phyloP scores from a whole-genome alignment of 192 early-diverging fungal genomes.

The Coemansia sp. region DNA sequence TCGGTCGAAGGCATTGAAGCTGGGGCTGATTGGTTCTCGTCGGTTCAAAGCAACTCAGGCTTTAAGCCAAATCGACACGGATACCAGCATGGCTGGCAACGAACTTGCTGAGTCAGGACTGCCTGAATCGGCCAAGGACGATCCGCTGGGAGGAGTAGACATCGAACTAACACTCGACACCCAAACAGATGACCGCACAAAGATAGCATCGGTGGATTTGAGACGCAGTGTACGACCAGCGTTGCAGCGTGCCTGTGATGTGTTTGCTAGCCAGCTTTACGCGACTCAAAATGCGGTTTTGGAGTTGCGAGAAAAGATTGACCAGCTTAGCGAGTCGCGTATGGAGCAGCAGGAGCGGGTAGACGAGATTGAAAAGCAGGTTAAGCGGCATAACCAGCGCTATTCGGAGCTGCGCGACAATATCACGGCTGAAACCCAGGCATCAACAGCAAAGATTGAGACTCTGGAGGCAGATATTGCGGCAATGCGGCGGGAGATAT shows the following conservation, averaged over 20 bases:
- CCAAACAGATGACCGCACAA: conserved; percentile 37
- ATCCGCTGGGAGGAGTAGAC: conserved; percentile 40
- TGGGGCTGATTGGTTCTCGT: conserved; percentile 44
- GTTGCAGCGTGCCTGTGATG: conserved; percentile 45
- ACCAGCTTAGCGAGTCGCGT: conserved; percentile 45
- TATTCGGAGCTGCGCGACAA: conserved; percentile 45
- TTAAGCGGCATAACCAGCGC: conserved; percentile 41
- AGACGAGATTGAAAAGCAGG: conserved; percentile 50
- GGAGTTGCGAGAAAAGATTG: conserved; percentile 40
- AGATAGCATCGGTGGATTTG: conserved; percentile 48
- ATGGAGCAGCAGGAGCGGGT: conserved; percentile 49
- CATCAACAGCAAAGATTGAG: conserved; percentile 46
- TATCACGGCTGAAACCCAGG: conserved; percentile 39
- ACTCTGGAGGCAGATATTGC: conserved; percentile 49
- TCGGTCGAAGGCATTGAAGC: conserved; percentile 40
- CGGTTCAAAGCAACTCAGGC: conserved; percentile 3
- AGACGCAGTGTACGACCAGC: conserved; percentile 44
- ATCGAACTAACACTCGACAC: conserved; percentile 42
- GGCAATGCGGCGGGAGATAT: conserved; percentile 44
- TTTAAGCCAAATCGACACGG: neutral
- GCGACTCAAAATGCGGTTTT: conserved; percentile 42
- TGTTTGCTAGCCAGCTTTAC: conserved; percentile 45
- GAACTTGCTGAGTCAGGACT: conserved; percentile 2
- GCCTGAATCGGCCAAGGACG: conserved; percentile 25
- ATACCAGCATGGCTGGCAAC: neutral